These are phyloP conservation scores for Pseudocercospora eumusae DNA, from an alignment of 2,329 filamentous ascomycete species.

Conservation along the genomic window DNA sequence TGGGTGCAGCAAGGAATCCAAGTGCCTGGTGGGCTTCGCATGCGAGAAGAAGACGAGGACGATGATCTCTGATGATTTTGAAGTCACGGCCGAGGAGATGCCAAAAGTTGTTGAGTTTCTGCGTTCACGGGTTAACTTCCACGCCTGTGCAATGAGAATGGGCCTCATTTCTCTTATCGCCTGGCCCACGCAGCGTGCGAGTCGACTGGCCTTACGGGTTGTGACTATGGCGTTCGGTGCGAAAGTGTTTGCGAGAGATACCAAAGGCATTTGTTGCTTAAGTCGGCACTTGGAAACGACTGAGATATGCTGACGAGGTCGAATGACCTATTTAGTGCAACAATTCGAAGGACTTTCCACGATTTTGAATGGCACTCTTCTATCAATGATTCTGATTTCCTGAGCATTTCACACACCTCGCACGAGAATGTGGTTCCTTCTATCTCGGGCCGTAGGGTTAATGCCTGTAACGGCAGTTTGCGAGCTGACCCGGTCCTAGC, in stretches of 20 bases:
- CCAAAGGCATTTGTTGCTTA: conserved; percentile 1
- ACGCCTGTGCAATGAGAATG: not conserved
- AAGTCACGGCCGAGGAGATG: not conserved
- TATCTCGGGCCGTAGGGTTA: not conserved
- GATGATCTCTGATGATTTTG: conserved; percentile 18
- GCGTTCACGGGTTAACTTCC: not conserved
- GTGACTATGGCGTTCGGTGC: not conserved
- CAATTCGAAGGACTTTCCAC: not conserved
- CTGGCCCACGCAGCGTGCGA: not conserved
- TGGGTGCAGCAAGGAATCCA: conserved; percentile 78
- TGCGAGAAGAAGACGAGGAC: conserved; percentile 54
- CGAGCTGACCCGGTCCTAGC: not conserved
- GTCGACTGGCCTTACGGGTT: not conserved
- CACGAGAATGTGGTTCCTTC: not conserved
- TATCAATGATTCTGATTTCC: too few species aligned
- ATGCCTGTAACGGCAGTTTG: not conserved
- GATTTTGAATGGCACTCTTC: not conserved
- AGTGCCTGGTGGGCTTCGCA: conserved; percentile 61
- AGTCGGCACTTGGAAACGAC: not conserved
- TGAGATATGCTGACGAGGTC: conserved; percentile 1
- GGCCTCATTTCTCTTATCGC: not conserved
- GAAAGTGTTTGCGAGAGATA: conserved; percentile 4
- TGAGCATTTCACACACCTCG: too few species aligned
- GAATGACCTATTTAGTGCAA: not conserved
- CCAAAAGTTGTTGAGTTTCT: not conserved